Evolutionary conservation across 2,329 filamentous ascomycete species (phyloP), one percentile per base, ranked within the genome.

Genomic region (Aspergillus sclerotialis): DNA sequence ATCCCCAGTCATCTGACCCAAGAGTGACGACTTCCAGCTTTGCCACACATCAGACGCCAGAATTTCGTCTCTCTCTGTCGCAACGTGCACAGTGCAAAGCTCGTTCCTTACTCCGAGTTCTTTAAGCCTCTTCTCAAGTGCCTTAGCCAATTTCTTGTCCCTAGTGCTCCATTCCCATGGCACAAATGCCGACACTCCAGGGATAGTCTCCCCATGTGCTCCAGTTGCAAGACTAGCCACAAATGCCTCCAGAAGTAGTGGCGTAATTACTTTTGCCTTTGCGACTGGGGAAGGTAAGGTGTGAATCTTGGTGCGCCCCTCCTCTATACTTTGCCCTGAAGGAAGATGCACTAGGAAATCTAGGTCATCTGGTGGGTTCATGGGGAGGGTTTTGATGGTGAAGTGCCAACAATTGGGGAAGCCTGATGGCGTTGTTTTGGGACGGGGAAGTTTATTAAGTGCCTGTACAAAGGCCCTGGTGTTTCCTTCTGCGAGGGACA

Each of bases 361-460:
- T 9, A 42, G 33, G 21, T 44, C 35, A 5, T 39, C 37, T 4
- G 36, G 33, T 7, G 42, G 39, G 25, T 32, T 14, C 15, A 45
- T 19, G 5, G 40, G 17, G 7, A 46, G 35, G 34, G 45, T 36
- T 18, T 35, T 29, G 27, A 45, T 39, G 35, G 26, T 38, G 35
- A 46, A 34, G 30, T 46, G 32, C 37, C 42, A 46, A 25, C 41
- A 27, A 29, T 43, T 45, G 4, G 26, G 25, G n/a, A 31, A 13
- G 8, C 41, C 38, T 4, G 35, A 34, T 5, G 36, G 44, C 5
- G 33, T 28, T 13, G 29, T 28, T 16, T 29, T 11, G n/a, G 27
- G 32, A 7, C 33, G 38, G 15, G 40, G 37, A 10, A 45, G 34
- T 16, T 31, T 30, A 28, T 45, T 44, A 23, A 45, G 42, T 7